Percentiles rank a stretch among this genome's conserved stretches.
These are phyloP conservation scores for Gaeumannomyces tritici DNA, from an alignment of 2,329 filamentous ascomycete genomes.

Conservation along the genomic window DNA sequence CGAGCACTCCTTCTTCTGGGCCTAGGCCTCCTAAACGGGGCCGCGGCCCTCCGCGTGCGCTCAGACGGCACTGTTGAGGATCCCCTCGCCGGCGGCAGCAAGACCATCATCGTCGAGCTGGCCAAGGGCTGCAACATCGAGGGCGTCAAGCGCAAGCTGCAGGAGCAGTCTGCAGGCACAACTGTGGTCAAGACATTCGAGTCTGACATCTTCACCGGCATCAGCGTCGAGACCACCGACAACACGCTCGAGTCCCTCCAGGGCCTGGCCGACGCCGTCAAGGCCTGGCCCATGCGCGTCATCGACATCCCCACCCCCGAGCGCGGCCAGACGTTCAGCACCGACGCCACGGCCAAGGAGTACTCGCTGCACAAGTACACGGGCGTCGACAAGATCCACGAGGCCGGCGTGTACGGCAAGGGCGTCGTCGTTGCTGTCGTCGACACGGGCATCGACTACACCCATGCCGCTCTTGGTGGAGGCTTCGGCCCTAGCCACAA, in stretches of 20 bases:
- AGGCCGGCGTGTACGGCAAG: conserved; percentile 9
- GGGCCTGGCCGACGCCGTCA: neutral
- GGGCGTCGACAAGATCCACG: conserved; percentile 13
- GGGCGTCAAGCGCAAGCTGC: neutral
- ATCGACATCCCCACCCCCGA: neutral
- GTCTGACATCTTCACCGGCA: conserved; percentile 1
- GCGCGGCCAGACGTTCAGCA: conserved; percentile 8
- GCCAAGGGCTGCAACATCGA: neutral
- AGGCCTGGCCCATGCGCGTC: neutral
- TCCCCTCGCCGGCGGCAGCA: neutral
- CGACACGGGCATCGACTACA: conserved; percentile 13
- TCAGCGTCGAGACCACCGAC: conserved; percentile 4
- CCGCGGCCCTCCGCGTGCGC: neutral
- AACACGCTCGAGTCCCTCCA: neutral
- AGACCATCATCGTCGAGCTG: neutral
- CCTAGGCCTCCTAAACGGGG: neutral
- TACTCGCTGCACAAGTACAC: conserved; percentile 13
- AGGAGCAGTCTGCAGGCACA: neutral
- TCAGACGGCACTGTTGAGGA: neutral
- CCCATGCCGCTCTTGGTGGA: conserved; percentile 17
- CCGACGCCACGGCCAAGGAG: conserved; percentile 10
- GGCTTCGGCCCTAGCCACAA: conserved; percentile 13
- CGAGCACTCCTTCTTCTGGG: neutral
- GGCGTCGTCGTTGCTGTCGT: conserved; percentile 11
- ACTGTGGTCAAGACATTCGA: neutral